A percentile compares a stretch with the other conserved stretches of the same genome.
Evolutionary conservation across 1,284 basidiomycete species (phyloP).

Genomic region (Fomes fomentarius): DNA sequence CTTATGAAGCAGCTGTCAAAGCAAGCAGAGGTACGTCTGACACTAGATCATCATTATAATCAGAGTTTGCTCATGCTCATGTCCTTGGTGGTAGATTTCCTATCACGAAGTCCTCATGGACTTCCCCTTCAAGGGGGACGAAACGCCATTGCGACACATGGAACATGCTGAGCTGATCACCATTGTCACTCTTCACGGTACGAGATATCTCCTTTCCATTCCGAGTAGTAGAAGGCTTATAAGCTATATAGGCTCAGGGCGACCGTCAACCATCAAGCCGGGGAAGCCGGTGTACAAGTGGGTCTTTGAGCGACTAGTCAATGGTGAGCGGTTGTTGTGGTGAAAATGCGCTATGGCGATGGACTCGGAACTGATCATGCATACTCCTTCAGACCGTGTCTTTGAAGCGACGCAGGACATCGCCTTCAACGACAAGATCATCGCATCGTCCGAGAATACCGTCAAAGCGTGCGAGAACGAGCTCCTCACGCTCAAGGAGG

Average conservation of each 20-base stretch:
- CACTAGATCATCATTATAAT: no score
- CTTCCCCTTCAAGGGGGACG: constrained; percentile 92
- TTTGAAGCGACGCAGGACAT: constrained; percentile 88
- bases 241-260: constrained; percentile 54
- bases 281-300: constrained; percentile 90
- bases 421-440: constrained; percentile 74
- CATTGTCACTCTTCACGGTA: constrained; percentile 78
- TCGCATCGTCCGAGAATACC: constrained; percentile 65
- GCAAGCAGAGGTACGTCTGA: constrained; percentile 63
- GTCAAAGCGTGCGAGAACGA: constrained; percentile 81
- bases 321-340: no score
- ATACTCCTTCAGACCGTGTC: constrained; percentile 80
- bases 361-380: no score
- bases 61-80: constrained; percentile 4
- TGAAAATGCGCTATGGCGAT: no score
- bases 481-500: constrained; percentile 66
- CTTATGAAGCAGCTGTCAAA: constrained; percentile 78
- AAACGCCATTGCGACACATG: constrained; percentile 80
- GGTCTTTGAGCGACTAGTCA: constrained; percentile 82
- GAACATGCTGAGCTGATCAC: constrained; percentile 90
- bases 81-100: constrained; percentile 52
- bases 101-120: constrained; percentile 86
- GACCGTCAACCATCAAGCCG: constrained; percentile 84
- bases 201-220: no score
- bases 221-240: no score